phyloP scores from a whole-genome alignment of 2,329 filamentous ascomycete species.

The Aspergillus calidoustus region DNA sequence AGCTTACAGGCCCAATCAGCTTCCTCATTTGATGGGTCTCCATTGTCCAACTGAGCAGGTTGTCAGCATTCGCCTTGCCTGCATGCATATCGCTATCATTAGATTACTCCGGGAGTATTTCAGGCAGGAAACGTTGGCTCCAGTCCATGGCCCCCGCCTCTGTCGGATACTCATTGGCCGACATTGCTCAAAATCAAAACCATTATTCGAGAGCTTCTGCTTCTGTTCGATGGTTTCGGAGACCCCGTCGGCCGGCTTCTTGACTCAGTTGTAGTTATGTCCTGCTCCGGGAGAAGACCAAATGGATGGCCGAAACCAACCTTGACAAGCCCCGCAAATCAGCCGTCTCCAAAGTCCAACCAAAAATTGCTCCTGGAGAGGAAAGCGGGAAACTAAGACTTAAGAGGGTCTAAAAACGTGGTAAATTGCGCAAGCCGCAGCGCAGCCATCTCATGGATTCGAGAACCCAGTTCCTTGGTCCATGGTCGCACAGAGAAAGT shows the following conservation, averaged over 20 bases:
- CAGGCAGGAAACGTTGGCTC: constrained; percentile 2
- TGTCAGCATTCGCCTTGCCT: neutral
- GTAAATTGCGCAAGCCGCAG: constrained; percentile 13
- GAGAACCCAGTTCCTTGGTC: constrained; percentile 15
- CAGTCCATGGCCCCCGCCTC: neutral
- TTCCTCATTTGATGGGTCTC: neutral
- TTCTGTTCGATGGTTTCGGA: constrained; percentile 1
- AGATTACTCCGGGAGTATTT: constrained; percentile 2
- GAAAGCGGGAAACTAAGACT: neutral
- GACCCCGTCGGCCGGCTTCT: neutral
- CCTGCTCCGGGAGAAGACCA: constrained; percentile 7
- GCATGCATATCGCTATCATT: constrained; percentile 10
- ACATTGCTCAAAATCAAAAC: neutral
- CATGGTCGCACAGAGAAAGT: constrained; percentile 12
- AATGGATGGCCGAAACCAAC: neutral
- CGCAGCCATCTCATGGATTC: constrained; percentile 9
- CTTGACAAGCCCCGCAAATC: constrained; percentile 6
- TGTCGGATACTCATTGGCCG: neutral
- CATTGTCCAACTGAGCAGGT: neutral
- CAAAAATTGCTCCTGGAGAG: neutral
- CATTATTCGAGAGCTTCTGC: constrained; percentile 1
- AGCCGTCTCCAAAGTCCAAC: constrained; percentile 4
- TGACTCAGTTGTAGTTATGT: neutral
- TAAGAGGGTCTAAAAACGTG: constrained; percentile 8
- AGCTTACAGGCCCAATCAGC: constrained; percentile 20